These are phyloP conservation scores for Malus orientalis DNA, from an alignment of 306 rosid species.

Conservation along the genomic window DNA sequence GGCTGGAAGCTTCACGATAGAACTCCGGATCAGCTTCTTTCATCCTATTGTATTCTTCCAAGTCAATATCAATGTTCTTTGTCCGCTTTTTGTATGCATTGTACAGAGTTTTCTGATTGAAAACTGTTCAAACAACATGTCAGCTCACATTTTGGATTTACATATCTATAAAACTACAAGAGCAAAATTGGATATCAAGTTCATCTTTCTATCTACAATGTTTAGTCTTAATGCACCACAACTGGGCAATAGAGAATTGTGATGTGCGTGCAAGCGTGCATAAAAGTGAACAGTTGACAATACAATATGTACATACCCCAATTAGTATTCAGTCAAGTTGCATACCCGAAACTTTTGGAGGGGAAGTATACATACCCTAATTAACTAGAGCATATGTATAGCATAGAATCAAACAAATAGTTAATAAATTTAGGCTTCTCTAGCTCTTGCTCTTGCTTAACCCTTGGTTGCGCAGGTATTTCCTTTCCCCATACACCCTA, in stretches of 20 bases:
- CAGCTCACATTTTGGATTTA: slow-evolving; percentile 1
- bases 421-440: background rate
- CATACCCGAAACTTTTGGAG: too few relatives aligned
- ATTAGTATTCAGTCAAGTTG: background rate
- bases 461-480: background rate
- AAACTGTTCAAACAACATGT: slow-evolving; percentile 43
- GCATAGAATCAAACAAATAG: background rate
- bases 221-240: background rate
- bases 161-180: background rate
- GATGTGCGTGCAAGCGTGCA: background rate
- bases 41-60: slow-evolving; percentile 86
- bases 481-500: background rate
- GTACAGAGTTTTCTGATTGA: slow-evolving; percentile 83
- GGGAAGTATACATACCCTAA: too few relatives aligned
- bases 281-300: background rate
- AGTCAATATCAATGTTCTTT: slow-evolving; percentile 55
- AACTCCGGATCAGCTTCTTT: slow-evolving; percentile 97
- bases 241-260: background rate
- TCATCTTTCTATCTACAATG: background rate
- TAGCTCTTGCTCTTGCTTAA: background rate
- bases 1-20: slow-evolving; percentile 98
- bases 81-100: slow-evolving; percentile 88
- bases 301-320: background rate
- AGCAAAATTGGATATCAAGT: background rate
- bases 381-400: background rate